A percentile compares a stretch with the other conserved stretches of the same genome.
Evolutionary conservation across 208 protist genomes (phyloP).

Genomic region (Trypanosoma rangeli): DNA sequence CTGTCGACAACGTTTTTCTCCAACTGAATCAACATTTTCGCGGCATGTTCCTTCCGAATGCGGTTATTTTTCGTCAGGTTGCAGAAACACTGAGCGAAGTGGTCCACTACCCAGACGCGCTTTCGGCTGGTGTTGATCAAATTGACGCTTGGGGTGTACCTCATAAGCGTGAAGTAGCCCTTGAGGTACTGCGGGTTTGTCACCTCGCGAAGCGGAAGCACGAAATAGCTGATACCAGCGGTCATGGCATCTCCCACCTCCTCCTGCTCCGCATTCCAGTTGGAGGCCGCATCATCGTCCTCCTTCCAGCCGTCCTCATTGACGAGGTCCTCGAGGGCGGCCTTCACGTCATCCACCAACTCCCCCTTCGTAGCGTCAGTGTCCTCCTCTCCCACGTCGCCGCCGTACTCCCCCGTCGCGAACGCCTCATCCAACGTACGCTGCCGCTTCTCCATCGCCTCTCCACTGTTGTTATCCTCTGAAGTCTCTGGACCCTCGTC

Average conservation of each 20-base stretch:
- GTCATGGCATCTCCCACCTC: constrained; percentile 15
- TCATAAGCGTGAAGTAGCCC: constrained; percentile 38
- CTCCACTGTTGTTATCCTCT: constrained; percentile 18
- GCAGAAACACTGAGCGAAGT: constrained; percentile 41
- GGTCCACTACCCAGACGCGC: constrained; percentile 50
- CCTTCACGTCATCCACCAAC: constrained; percentile 18
- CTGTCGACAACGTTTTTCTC: constrained; percentile 39
- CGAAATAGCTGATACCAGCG: constrained; percentile 1
- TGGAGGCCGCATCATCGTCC: background rate
- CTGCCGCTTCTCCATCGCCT: constrained; percentile 24
- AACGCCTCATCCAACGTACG: constrained; percentile 18
- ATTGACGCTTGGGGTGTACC: constrained; percentile 30
- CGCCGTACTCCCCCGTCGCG: constrained; percentile 23
- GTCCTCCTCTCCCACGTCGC: constrained; percentile 27
- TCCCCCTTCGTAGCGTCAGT: constrained; percentile 24
- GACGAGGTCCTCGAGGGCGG: constrained; percentile 28
- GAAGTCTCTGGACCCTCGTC: constrained; percentile 10
- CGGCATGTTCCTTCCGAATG: constrained; percentile 33
- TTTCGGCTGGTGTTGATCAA: constrained; percentile 31
- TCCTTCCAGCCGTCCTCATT: constrained; percentile 25
- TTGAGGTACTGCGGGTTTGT: constrained; percentile 43
- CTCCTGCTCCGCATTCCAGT: constrained; percentile 4
- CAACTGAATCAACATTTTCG: constrained; percentile 46
- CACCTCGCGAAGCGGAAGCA: constrained; percentile 29
- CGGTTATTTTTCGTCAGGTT: constrained; percentile 34